These are phyloP conservation scores for Henckelia pumila DNA, from an alignment of 257 asterid species.

Conservation along the genomic window DNA sequence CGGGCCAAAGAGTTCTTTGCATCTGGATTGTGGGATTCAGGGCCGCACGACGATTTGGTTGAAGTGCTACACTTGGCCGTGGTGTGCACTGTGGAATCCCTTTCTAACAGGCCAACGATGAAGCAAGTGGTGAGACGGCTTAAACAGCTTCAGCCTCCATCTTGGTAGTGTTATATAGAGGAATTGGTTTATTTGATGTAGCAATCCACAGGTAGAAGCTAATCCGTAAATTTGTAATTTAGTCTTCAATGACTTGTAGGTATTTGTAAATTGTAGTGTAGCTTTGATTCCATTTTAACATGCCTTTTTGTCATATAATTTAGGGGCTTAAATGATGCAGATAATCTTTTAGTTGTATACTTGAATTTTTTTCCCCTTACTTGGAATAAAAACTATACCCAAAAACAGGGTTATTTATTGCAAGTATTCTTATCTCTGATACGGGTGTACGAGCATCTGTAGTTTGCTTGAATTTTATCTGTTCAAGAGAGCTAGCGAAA, in stretches of 20 bases:
- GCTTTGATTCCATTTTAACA: conserved; percentile 45
- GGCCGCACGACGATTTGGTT: conserved; percentile 86
- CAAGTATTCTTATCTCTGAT: background rate
- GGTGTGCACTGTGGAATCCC: conserved; percentile 75
- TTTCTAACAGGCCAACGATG: conserved; percentile 82
- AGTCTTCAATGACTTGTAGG: conserved; percentile 33
- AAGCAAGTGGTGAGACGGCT: conserved; percentile 84
- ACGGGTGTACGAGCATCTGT: too few relatives aligned
- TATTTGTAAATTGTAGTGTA: conserved; percentile 72
- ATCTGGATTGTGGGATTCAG: conserved; percentile 76
- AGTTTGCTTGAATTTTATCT: background rate
- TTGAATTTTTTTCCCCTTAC: conserved; percentile 32
- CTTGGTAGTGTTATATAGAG: conserved; percentile 40
- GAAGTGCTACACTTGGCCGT: conserved; percentile 79
- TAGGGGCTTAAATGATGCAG: conserved; percentile 61
- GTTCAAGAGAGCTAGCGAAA: background rate
- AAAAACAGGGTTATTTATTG: background rate
- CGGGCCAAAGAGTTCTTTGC: conserved; percentile 84
- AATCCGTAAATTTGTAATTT: conserved; percentile 25
- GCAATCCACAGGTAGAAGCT: conserved; percentile 30
- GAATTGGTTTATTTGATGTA: conserved; percentile 26
- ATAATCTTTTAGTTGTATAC: conserved; percentile 38
- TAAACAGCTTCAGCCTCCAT: conserved; percentile 82
- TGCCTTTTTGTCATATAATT: conserved; percentile 35
- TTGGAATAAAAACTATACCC: conserved; percentile 36